Conservation (phyloP, 2,329 filamentous ascomycete genomes). For the Arthrobotrys entomopaga region DNA sequence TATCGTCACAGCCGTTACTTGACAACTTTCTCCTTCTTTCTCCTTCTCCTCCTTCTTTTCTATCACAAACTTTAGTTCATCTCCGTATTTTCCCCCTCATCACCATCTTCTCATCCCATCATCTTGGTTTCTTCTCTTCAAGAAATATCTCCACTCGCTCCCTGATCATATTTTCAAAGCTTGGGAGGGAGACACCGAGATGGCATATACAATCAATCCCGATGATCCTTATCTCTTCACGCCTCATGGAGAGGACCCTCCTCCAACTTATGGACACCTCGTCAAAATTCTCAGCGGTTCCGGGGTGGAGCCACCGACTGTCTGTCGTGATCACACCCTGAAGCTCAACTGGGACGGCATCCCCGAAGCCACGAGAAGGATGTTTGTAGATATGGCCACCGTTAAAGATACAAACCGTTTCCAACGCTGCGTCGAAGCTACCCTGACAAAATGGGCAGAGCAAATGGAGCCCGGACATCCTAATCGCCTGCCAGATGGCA, state of each 20-base stretch:
- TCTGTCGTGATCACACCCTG: conserved; percentile 15
- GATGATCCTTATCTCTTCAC: conserved; percentile 15
- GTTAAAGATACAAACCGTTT: conserved; percentile 31
- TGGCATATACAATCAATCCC: conserved; percentile 8
- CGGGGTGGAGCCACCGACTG: conserved; percentile 20
- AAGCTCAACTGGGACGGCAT: conserved; percentile 36
- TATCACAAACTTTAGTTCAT: no score
- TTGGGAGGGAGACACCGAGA: background rate
- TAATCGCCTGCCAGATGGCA: conserved; percentile 38
- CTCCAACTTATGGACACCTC: conserved; percentile 1
- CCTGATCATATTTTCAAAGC: no score
- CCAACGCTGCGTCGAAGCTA: conserved; percentile 32
- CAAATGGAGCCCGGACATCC: conserved; percentile 30
- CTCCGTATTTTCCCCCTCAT: no score
- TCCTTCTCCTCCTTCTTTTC: no score
- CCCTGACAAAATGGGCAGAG: conserved; percentile 34
- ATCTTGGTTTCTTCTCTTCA: no score
- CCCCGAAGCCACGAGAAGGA: conserved; percentile 9
- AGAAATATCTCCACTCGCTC: no score
- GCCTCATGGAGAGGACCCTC: conserved; percentile 24
- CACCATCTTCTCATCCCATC: no score
- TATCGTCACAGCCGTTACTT: no score
- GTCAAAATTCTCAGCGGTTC: conserved; percentile 2
- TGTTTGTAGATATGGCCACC: conserved; percentile 41
- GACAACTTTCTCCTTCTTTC: no score